Evolutionary conservation across 2,329 filamentous ascomycete species (phyloP), one percentile per base, ranked within the genome.

Genomic region (Pseudonectria foliicola): DNA sequence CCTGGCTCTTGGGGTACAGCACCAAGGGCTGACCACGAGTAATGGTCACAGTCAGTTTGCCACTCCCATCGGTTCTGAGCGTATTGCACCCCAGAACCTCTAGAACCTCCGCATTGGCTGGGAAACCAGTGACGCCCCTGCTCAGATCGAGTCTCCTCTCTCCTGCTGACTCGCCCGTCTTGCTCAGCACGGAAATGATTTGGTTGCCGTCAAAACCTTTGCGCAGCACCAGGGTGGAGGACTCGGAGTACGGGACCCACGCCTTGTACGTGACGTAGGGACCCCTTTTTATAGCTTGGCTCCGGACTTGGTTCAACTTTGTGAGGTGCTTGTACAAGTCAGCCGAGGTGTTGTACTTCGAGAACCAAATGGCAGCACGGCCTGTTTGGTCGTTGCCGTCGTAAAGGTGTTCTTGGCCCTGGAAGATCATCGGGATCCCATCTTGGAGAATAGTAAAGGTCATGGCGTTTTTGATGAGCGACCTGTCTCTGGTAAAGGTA

Each of bases 131-230:
- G 12, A 38, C 35, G 8, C 29, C 13, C 7, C 25, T 15, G 1
- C 24, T 23, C 23, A 44, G 25, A 4, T 30, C 24, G 6, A 44
- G 26, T 3, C 21, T 33, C 33, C 37, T 41, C 15, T 37, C 26
- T 10, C 30, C 25, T 10, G 41, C 41, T 7, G 33, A 38, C 4
- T 25, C 28, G 10, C 41, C 41, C 4, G 28, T 30, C 41, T 44
- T 44, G 28, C 41, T 44, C 13, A 44, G 26, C 8, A 44, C 38
- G 7, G 41, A 41, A 29, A 44, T 35, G 29, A 44, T 39, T 18
- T 44, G 41, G 33, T 44, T 44, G 5, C 41, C 41, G 13, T 41
- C 29, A 4, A 28, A 36, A 18, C 41, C 41, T 26, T 44, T 44
- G 10, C 41, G 33, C 38, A 44, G 35, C 8, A 41, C 41, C 13